Percentiles rank a stretch among this genome's conserved stretches.
These are phyloP conservation scores for Rhodotorula diobovata DNA, from an alignment of 768 basidiomycete species.

Conservation along the genomic window DNA sequence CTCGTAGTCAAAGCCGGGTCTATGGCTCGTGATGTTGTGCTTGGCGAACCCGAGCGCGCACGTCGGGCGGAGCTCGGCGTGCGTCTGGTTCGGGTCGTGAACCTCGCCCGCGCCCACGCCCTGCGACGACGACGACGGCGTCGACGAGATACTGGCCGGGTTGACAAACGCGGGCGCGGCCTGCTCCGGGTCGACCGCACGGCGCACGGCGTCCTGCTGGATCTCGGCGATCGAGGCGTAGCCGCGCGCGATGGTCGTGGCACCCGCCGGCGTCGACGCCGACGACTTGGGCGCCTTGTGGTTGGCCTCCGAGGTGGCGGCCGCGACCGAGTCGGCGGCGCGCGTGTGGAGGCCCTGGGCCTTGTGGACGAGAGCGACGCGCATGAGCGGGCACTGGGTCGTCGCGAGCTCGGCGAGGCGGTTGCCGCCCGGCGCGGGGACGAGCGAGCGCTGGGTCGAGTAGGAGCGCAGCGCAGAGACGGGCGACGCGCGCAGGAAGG, in stretches of 20 bases:
- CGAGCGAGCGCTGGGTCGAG: constrained; percentile 15
- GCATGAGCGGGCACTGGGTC: constrained; percentile 35
- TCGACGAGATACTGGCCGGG: constrained; percentile 8
- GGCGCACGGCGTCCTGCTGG: constrained; percentile 17
- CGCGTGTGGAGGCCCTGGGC: too few species aligned
- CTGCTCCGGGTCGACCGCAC: neutral
- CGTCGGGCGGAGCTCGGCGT: constrained; percentile 19
- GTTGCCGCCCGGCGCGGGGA: constrained; percentile 1
- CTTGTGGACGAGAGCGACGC: constrained; percentile 14
- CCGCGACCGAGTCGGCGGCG: neutral
- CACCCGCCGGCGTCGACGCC: neutral
- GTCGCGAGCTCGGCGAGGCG: constrained; percentile 24
- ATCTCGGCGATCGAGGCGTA: constrained; percentile 35
- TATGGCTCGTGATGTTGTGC: constrained; percentile 25
- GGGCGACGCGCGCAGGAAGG: constrained; percentile 33
- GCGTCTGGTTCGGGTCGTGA: neutral
- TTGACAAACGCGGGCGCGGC: constrained; percentile 20
- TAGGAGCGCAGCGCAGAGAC: constrained; percentile 10
- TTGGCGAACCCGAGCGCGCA: constrained; percentile 37
- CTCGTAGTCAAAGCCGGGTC: constrained; percentile 68
- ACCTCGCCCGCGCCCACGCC: neutral
- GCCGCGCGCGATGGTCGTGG: too few species aligned
- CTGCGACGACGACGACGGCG: neutral
- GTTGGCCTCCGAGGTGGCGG: neutral
- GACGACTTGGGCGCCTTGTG: neutral